Evolutionary conservation across 176 grass and related monocot species (phyloP), one percentile per base, ranked within the genome.

Genomic region (Avena eriantha): DNA sequence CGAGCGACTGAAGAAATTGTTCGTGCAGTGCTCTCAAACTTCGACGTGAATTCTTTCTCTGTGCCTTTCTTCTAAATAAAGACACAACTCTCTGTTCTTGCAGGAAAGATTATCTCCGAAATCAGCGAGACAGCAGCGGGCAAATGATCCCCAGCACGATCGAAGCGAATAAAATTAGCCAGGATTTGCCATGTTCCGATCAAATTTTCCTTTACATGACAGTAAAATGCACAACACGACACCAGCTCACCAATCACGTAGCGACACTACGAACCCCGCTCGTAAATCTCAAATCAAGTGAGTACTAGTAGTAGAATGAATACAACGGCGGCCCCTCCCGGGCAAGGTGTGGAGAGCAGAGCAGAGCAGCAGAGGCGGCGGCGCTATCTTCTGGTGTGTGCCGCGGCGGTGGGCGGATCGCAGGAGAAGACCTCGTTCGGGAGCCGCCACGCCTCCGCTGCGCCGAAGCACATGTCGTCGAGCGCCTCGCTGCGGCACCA

Each of bases 401-500:
- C 68, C 2, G 81, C 61, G 34, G 71, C 77, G 76, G 82, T 26
- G 4, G 67, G 74, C 46, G 79, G 84, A 46, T 92, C 91, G 64
- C 95, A 93, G 45, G 89, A 84, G 89, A 98, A 98, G 66, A 98
- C 90, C 86, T 98, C 89, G 73, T 33, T 34, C 26, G 95, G 95
- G 47, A 98, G 85, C 67, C 95, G 91, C 95, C 91, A 91, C 26
- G 93, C 95, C 91, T 98, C 91, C 56, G 89, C 76, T 16, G 87
- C 83, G 22, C 79, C 95, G 89, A 95, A 98, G 91, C 95, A 98
- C 95, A 98, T 98, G 82, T 95, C 95, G 55, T 98, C 95, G 65
- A 98, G 87, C 65, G 84, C 87, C 70, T 93, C 91, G 84, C 95
- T 93, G 61, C 84, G 89, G 92, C 93, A 98, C 93, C 93, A 98